Evolutionary conservation across 306 rosid genomes (phyloP).

Genomic region (Parietaria judaica): DNA sequence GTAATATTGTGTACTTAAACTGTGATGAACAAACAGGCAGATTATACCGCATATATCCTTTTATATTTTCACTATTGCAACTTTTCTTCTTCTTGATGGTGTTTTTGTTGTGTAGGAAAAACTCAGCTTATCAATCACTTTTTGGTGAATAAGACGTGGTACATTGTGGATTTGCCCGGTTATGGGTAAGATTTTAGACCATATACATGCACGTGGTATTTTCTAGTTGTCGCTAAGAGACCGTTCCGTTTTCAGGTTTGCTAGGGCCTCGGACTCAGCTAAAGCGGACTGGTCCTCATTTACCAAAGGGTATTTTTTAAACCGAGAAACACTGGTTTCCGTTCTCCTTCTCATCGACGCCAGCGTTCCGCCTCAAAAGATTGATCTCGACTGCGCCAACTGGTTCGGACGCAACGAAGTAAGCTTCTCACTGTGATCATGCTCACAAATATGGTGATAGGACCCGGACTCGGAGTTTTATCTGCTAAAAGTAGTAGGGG

Average conservation of each 20-base stretch:
- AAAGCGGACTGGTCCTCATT: slow-evolving; percentile 80
- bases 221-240: too few relatives aligned
- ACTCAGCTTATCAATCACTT: slow-evolving; percentile 91
- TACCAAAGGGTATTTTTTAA: slow-evolving; percentile 86
- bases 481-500: too few relatives aligned
- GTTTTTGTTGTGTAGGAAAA: slow-evolving; percentile 48
- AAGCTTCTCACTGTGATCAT: slow-evolving; percentile 6
- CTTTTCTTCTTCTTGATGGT: background rate
- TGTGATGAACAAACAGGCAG: too few relatives aligned
- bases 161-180: slow-evolving; percentile 92
- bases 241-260: slow-evolving; percentile 35
- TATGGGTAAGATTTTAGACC: slow-evolving; percentile 50
- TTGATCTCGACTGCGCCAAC: slow-evolving; percentile 86
- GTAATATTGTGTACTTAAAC: too few relatives aligned
- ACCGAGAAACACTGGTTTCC: slow-evolving; percentile 60
- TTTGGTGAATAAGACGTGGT: slow-evolving; percentile 88
- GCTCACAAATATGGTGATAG: too few relatives aligned
- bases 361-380: slow-evolving; percentile 91
- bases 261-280: slow-evolving; percentile 75
- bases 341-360: slow-evolving; percentile 81
- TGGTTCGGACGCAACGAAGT: slow-evolving; percentile 92
- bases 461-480: too few relatives aligned
- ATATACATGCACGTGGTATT: too few relatives aligned
- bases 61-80: background rate
- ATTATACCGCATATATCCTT: too few relatives aligned